Percentiles rank a stretch among this genome's conserved stretches.
These are phyloP conservation scores for Microascus cirrosus DNA, from an alignment of 2,329 filamentous ascomycete species.

Conservation along the genomic window DNA sequence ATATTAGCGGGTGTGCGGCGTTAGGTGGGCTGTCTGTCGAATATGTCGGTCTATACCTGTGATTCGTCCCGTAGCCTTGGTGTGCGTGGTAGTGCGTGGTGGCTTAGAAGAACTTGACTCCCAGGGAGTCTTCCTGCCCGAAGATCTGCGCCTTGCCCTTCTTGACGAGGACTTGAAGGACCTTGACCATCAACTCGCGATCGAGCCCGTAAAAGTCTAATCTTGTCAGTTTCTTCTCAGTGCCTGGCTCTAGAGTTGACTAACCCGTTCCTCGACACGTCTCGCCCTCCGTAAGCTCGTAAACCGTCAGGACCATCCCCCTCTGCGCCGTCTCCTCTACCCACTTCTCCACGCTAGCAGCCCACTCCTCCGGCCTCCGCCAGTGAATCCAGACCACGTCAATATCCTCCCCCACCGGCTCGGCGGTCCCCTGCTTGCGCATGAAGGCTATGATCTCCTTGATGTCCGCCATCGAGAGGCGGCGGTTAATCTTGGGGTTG, in stretches of 20 bases:
- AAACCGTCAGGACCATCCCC: slow-evolving; percentile 80
- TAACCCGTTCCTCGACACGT: slow-evolving; percentile 56
- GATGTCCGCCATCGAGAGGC: slow-evolving; percentile 37
- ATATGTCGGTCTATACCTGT: background rate
- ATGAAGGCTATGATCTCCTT: slow-evolving; percentile 49
- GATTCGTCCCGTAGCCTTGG: background rate
- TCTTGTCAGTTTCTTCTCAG: background rate
- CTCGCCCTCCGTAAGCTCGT: slow-evolving; percentile 86
- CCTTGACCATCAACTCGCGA: slow-evolving; percentile 65
- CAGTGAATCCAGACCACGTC: slow-evolving; percentile 69
- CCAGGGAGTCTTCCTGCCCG: slow-evolving; percentile 74
- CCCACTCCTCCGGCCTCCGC: slow-evolving; percentile 86
- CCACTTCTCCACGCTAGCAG: slow-evolving; percentile 63
- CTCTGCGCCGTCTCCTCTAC: slow-evolving; percentile 83
- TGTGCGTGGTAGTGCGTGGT: background rate
- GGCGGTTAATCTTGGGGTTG: slow-evolving; percentile 42
- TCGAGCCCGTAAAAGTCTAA: slow-evolving; percentile 85
- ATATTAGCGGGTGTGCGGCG: background rate
- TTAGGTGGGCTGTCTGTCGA: background rate
- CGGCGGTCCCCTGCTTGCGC: slow-evolving; percentile 46
- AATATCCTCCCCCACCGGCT: slow-evolving; percentile 40
- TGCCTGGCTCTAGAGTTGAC: slow-evolving; percentile 8
- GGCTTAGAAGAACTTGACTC: slow-evolving; percentile 89
- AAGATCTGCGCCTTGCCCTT: slow-evolving; percentile 89
- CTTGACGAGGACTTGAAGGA: slow-evolving; percentile 74